Evolutionary conservation across 305 asterid genomes (phyloP), one percentile per base, ranked within the genome.

Genomic region (Fraxinus paxiana): DNA sequence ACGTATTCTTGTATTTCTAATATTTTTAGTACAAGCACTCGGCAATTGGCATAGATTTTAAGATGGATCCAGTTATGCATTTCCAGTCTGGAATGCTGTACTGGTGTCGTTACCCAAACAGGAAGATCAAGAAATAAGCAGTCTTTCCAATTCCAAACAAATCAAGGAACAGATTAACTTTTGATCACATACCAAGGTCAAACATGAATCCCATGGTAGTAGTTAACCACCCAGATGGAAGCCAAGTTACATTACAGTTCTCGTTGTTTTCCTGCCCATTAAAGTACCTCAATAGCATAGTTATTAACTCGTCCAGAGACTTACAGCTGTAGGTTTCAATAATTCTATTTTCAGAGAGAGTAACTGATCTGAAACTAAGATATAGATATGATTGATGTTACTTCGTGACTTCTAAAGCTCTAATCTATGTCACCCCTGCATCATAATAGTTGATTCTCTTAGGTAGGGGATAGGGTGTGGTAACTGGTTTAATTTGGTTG

Each of bases 1-100:
- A 91, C 83, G 92, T 84, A 22, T 72, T 48, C 5, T 74, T 74
- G 17, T 81, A 30, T 72, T 75, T 18, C 59, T 28, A 51, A 76
- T 51, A 34, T 20, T 48, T 33, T 15, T 30, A 26, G 34, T 41
- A 1, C 31, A 24, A 35, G 56, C 37, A 7, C 61, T 79, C 37
- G 51, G 35, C 37, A 41, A 73, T 75, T 83, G 79, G 77, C 72
- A 13, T 28, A 76, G 77, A 71, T 31, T 71, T 33, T 31, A 31
- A 34, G 75, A n/a, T 71, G 75, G 75, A 33, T 56, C 6, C 46
- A n/a, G 46, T 70, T 30, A 71, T 71, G 75, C 75, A 71, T 31
- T 71, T 33, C 26, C 48, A 48, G 59, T 72, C 34, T 80, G 73
- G 30, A 75, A 15, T 81, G 28, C 82, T 73, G 51, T 80, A 10